Evolutionary conservation across 148 eudicot species (phyloP).

Genomic region (Chenopodium album): DNA sequence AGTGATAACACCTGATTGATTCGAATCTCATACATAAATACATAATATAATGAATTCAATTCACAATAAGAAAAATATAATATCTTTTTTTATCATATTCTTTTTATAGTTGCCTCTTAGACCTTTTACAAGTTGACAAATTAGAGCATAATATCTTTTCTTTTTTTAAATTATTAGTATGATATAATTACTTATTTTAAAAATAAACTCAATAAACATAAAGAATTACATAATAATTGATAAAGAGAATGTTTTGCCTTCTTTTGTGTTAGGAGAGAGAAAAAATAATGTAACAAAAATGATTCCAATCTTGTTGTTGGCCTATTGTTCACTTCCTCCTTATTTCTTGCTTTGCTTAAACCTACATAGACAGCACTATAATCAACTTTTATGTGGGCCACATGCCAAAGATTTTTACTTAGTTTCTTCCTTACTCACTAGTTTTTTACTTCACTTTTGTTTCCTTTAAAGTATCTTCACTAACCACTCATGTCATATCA

Average conservation of each 20-base stretch:
- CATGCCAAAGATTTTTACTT: not conserved
- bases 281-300: not conserved
- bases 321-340: not conserved
- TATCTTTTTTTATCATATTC: not conserved
- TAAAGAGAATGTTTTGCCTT: not conserved
- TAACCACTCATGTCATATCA: not conserved
- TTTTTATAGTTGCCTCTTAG: not conserved
- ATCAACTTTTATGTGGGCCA: not conserved
- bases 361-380: constrained; percentile 9
- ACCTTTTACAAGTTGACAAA: constrained; percentile 1
- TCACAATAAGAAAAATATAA: not conserved
- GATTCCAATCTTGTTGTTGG: constrained; percentile 4
- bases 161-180: not conserved
- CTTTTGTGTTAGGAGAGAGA: not conserved
- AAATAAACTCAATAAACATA: not conserved
- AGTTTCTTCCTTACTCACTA: not conserved
- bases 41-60: no score
- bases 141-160: not conserved
- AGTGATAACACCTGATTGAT: no score
- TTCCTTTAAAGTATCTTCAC: constrained; percentile 16
- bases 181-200: not conserved
- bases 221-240: not conserved
- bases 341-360: not conserved
- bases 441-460: constrained; percentile 11
- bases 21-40: no score